Conservation (phyloP, 2,329 filamentous ascomycete species). For the Fusarium proliferatum region DNA sequence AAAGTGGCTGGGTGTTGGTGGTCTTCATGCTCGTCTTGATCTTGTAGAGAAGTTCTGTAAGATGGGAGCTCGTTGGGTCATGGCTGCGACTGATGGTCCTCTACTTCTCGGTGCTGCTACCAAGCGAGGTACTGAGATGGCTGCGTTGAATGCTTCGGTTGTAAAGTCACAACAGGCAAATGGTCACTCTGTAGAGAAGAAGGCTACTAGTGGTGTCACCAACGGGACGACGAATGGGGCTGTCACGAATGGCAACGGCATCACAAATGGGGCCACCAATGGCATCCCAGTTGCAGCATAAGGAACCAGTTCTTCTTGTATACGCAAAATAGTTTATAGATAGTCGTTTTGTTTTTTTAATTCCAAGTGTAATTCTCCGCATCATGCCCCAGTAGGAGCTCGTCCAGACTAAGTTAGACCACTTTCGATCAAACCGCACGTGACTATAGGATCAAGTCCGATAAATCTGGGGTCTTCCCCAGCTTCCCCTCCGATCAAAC, state of each 20-base stretch:
- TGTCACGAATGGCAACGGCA: not conserved
- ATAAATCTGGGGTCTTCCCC: slow-evolving; percentile 1
- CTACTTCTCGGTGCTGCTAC: slow-evolving; percentile 42
- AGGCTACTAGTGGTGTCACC: not conserved
- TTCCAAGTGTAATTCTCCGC: not conserved
- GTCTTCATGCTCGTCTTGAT: slow-evolving; percentile 54
- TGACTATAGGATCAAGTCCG: slow-evolving; percentile 16
- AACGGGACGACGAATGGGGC: not conserved
- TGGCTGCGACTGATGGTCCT: slow-evolving; percentile 47
- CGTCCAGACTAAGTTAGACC: not conserved
- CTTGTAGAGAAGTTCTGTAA: slow-evolving; percentile 52
- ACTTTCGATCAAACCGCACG: not conserved
- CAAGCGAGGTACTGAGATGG: slow-evolving; percentile 43
- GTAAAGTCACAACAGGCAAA: slow-evolving; percentile 3
- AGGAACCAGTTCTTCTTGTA: rapidly evolving
- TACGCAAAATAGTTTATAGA: not conserved
- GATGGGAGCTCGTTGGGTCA: slow-evolving; percentile 46
- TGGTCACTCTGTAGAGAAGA: not conserved
- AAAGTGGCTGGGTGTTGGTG: slow-evolving; percentile 55
- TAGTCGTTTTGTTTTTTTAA: not conserved
- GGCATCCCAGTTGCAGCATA: not conserved
- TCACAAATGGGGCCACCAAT: not conserved
- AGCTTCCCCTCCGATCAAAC: not conserved
- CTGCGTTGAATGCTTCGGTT: slow-evolving; percentile 33
- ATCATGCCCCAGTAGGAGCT: not conserved